Evolutionary conservation across 495 filamentous ascomycete genomes (phyloP).

Genomic region (Aspergillus affinis): DNA sequence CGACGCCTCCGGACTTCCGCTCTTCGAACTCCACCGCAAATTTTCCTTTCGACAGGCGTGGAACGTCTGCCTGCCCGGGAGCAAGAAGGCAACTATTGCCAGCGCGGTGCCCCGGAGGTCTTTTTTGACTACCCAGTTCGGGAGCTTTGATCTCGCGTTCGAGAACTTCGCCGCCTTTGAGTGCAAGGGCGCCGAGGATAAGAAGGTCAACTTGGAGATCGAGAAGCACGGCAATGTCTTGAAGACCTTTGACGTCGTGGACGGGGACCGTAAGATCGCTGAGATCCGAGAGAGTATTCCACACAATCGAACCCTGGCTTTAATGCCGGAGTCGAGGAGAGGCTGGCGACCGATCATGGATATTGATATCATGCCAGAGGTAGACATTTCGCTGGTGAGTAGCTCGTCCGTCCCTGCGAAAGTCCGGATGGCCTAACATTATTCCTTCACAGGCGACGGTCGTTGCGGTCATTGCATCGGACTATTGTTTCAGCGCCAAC

Average conservation of each 20-base stretch:
- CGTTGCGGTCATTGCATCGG: conserved; percentile 19
- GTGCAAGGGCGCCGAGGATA: conserved; percentile 2
- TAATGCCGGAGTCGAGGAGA: conserved; percentile 12
- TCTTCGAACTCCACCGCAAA: conserved; percentile 14
- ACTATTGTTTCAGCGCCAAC: background rate
- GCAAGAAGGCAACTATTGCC: background rate
- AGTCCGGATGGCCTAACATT: background rate
- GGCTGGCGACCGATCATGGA: conserved; percentile 21
- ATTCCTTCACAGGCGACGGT: conserved; percentile 6
- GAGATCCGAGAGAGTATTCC: conserved; percentile 23
- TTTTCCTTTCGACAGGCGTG: background rate
- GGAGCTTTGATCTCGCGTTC: conserved; percentile 8
- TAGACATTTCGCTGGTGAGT: conserved; percentile 24
- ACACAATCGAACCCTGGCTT: conserved; percentile 22
- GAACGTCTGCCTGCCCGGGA: conserved; percentile 6
- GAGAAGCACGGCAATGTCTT: conserved; percentile 19
- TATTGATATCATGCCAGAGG: conserved; percentile 20
- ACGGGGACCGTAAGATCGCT: conserved; percentile 25
- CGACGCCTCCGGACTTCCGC: conserved; percentile 27
- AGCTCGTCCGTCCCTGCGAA: background rate
- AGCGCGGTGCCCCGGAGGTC: background rate
- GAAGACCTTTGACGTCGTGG: conserved; percentile 22
- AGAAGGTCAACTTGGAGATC: conserved; percentile 5
- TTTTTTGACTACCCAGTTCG: background rate
- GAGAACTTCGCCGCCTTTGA: conserved; percentile 3